A percentile compares a stretch with the other conserved stretches of the same genome.
Evolutionary conservation across 805 yeast genomes (phyloP).

Genomic region (Lipomyces spencermartinsiae): DNA sequence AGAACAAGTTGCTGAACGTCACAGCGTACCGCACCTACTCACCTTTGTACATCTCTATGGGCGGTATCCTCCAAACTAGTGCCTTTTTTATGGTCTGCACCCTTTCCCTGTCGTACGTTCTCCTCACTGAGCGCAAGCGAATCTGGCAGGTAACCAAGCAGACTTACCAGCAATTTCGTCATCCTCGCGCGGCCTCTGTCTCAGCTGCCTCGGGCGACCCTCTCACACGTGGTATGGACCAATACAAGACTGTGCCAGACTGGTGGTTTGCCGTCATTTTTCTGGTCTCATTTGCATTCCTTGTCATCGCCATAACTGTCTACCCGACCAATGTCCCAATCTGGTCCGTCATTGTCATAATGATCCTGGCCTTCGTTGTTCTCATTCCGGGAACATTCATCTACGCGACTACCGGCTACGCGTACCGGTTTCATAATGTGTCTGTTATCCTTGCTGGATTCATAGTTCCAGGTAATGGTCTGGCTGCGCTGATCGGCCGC

Average conservation of each 20-base stretch:
- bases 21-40: constrained; percentile 60
- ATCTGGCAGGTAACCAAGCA: constrained; percentile 40
- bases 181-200: too few relatives aligned
- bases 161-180: constrained; percentile 60
- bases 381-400: constrained; percentile 68
- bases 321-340: constrained; percentile 60
- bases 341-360: constrained; percentile 67
- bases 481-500: constrained; percentile 69
- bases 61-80: constrained; percentile 63
- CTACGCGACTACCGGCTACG: constrained; percentile 65
- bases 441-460: constrained; percentile 70
- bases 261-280: constrained; percentile 47
- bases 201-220: constrained; percentile 44
- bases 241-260: constrained; percentile 69
- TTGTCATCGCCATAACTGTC: constrained; percentile 46
- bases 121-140: constrained; percentile 28
- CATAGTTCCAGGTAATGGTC: constrained; percentile 63
- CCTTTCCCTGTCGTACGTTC: constrained; percentile 55
- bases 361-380: constrained; percentile 46
- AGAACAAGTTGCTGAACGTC: constrained; percentile 53
- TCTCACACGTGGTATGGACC: constrained; percentile 58
- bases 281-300: constrained; percentile 47
- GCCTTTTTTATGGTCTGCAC: constrained; percentile 64
- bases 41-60: constrained; percentile 71
- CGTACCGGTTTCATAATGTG: constrained; percentile 65